phyloP scores from a whole-genome alignment of 371 early-diverging fungal genomes.

The Paraphysoderma sedebokerense region DNA sequence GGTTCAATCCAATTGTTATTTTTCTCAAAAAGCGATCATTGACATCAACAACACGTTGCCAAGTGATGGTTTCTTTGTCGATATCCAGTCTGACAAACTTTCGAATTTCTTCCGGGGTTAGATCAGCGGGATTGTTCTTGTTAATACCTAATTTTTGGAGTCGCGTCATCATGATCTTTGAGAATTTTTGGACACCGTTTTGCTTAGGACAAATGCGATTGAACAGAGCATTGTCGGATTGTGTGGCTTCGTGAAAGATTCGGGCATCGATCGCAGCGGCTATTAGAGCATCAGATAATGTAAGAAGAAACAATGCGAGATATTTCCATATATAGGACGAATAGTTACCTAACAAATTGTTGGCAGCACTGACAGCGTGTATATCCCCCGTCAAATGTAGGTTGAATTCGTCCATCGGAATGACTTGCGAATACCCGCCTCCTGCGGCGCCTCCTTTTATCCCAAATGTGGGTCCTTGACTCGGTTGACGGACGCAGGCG shows the following conservation, averaged over 20 bases:
- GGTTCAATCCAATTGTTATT: conserved; percentile 70
- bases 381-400: conserved; percentile 94
- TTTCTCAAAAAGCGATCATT: conserved; percentile 88
- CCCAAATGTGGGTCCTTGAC: conserved; percentile 95
- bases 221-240: conserved; percentile 37
- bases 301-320: too few relatives aligned
- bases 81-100: conserved; percentile 80
- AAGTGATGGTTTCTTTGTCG: conserved; percentile 76
- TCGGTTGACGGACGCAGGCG: conserved; percentile 93
- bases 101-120: conserved; percentile 58
- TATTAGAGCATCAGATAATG: conserved; percentile 4
- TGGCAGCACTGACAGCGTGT: conserved; percentile 92
- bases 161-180: conserved; percentile 70
- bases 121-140: conserved; percentile 47
- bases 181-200: conserved; percentile 61
- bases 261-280: conserved; percentile 96
- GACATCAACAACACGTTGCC: conserved; percentile 88
- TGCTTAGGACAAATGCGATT: conserved; percentile 73
- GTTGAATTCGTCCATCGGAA: conserved; percentile 98
- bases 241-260: conserved; percentile 90
- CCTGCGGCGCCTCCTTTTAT: conserved; percentile 98
- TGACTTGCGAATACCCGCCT: conserved; percentile 92
- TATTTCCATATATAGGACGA: not conserved
- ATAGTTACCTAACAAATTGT: conserved; percentile 49
- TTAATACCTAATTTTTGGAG: conserved; percentile 63